Evolutionary conservation across 352 stramenopile genomes (phyloP).

Genomic region (Globisporangium nodosum): DNA sequence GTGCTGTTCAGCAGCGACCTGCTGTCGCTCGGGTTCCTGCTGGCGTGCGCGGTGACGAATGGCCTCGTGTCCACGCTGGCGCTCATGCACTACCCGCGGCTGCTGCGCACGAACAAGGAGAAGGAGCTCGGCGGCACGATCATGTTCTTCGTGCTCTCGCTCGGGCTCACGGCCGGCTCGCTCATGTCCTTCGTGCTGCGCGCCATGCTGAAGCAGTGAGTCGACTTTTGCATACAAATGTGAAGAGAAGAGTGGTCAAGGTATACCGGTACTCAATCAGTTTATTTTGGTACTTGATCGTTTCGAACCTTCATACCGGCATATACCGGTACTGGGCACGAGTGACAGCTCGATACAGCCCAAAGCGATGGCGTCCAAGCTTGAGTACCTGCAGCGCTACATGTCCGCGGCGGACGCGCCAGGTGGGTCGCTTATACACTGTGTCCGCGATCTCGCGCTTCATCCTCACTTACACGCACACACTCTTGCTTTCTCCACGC

Average conservation of each 20-base stretch:
- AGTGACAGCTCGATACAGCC: not conserved
- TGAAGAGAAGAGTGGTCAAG: not conserved
- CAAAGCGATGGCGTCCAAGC: conserved; percentile 49
- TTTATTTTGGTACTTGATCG: not conserved
- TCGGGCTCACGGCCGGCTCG: conserved; percentile 63
- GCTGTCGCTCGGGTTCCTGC: conserved; percentile 48
- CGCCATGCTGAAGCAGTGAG: conserved; percentile 67
- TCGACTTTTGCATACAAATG: not conserved
- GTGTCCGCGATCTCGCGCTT: not conserved
- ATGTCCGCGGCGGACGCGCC: conserved; percentile 26
- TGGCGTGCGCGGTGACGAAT: conserved; percentile 62
- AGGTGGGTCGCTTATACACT: conserved; percentile 13
- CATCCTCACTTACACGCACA: not conserved
- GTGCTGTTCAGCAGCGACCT: conserved; percentile 76
- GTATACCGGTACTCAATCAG: not conserved
- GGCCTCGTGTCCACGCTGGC: conserved; percentile 63
- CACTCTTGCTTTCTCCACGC: not conserved
- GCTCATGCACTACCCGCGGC: conserved; percentile 71
- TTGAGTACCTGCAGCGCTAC: conserved; percentile 79
- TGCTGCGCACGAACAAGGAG: conserved; percentile 45
- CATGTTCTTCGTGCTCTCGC: conserved; percentile 81
- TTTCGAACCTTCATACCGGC: too few species aligned
- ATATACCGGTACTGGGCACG: not conserved
- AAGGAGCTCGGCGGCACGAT: conserved; percentile 71
- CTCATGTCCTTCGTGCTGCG: conserved; percentile 73